Conservation (phyloP, 163 green algal genomes). For the Scenedesmus sp. region DNA sequence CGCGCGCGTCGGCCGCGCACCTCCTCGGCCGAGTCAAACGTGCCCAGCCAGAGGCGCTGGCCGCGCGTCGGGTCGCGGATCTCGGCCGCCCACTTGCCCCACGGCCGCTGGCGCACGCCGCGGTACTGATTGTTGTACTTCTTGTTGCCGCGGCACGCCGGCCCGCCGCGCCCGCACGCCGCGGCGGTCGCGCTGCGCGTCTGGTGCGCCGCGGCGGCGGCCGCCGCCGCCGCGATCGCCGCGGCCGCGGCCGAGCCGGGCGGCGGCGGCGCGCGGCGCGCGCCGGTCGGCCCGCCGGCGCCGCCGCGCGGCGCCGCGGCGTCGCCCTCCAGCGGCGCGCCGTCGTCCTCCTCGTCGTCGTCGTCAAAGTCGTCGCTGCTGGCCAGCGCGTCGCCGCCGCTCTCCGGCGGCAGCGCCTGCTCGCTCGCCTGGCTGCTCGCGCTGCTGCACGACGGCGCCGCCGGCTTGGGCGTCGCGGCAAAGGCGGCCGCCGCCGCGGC, state of each 20-base stretch:
- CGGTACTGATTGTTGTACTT: conserved; percentile 47
- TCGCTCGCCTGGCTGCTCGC: conserved; percentile 24
- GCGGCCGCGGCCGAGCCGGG: background rate
- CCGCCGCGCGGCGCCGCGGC: too few relatives aligned
- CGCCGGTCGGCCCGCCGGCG: too few relatives aligned
- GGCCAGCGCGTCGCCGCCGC: too few relatives aligned
- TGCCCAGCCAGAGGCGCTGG: conserved; percentile 82
- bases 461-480: background rate
- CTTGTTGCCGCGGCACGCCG: background rate
- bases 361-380: conserved; percentile 1
- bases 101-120: conserved; percentile 45
- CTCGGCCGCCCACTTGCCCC: conserved; percentile 81
- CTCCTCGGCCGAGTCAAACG: conserved; percentile 90
- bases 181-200: background rate
- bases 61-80: conserved; percentile 71
- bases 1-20: conserved; percentile 1
- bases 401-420: conserved; percentile 12
- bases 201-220: conserved; percentile 4
- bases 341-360: conserved; percentile 24
- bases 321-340: conserved; percentile 34
- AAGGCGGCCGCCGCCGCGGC: background rate
- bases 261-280: too few relatives aligned
- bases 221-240: background rate
- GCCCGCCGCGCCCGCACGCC: background rate
- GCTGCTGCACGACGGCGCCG: conserved; percentile 22